These are phyloP conservation scores for Irpex sp. DNA, from an alignment of 1,284 basidiomycete genomes.

Conservation along the genomic window DNA sequence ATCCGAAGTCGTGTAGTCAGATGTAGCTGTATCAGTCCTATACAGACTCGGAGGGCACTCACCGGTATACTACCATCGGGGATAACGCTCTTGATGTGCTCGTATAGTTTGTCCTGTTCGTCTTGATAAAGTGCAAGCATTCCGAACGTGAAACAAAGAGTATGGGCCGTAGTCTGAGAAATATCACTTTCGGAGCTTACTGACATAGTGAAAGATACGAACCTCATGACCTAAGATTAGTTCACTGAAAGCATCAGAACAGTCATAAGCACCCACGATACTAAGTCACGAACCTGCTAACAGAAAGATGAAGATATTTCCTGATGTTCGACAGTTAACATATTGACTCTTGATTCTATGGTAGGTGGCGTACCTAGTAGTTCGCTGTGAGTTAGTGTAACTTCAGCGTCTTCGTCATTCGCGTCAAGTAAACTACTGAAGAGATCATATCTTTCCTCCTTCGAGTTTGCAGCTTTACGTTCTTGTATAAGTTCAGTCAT, in stretches of 20 bases:
- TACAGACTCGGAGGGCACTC: slow-evolving; percentile 9
- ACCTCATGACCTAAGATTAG: slow-evolving; percentile 31
- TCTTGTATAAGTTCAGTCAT: slow-evolving; percentile 47
- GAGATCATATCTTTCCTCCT: slow-evolving; percentile 40
- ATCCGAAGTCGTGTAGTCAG: no score
- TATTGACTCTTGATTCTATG: no score
- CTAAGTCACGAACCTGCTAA: slow-evolving; percentile 23
- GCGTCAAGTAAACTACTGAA: slow-evolving; percentile 48
- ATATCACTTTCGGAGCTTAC: no score
- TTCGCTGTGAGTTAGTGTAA: slow-evolving; percentile 37
- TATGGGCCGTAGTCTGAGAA: slow-evolving; percentile 44
- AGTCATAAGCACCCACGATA: background rate
- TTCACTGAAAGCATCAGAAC: no score
- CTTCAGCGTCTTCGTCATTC: slow-evolving; percentile 28
- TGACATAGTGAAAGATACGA: slow-evolving; percentile 15
- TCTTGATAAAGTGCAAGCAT: slow-evolving; percentile 47
- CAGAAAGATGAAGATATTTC: slow-evolving; percentile 50
- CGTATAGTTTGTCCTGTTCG: slow-evolving; percentile 52
- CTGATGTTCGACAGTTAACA: slow-evolving; percentile 19
- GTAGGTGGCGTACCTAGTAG: slow-evolving; percentile 34
- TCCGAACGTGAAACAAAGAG: slow-evolving; percentile 51
- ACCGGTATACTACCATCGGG: slow-evolving; percentile 39
- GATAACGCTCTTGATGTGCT: slow-evolving; percentile 43
- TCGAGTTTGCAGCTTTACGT: slow-evolving; percentile 30
- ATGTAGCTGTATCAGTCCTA: no score